Base-by-base conservation (phyloP, 1,284 basidiomycete species). In the Trichosporon faecale region DNA sequence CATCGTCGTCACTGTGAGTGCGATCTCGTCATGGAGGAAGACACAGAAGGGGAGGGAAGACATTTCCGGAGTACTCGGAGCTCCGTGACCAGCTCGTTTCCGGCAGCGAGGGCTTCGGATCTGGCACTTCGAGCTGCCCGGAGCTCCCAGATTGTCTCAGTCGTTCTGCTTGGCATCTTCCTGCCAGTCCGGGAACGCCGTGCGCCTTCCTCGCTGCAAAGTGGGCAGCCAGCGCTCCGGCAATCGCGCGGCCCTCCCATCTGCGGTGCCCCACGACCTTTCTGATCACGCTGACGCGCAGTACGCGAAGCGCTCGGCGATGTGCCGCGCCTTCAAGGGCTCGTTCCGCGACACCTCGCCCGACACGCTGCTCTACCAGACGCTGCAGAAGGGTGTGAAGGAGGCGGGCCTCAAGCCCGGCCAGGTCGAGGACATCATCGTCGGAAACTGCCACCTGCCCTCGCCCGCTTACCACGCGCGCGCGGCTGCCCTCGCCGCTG, bases 1-100 rank as follows among this genome's bases (percentile, higher is more conserved):
- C 82, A 90, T 94, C 9, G 93, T 95, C 75, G 89, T 95, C 70
- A 94, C 92, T 1, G 92, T 92, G 76, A 90, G 91, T 23, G 90
- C 8, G 27, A 29, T 21, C 29, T 14, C 3, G 25, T 23, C 11
- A 35, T 9, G 4, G 4, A 9, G 33, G 33, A 33, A 33, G 18
- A 5, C 40, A 12, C 11, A 6, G 40, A 44, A n/a, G 40, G 40
- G 5, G 40, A 14, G 16, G 16, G 18, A n/a, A 3, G 40, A n/a
- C 40, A n/a, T 44, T 16, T 44, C 40, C 40, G 40, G 40, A 5
- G 4, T 2, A 3, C 18, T 44, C 40, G 40, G 40, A 44, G 18
- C 40, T 44, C 40, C 40, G 18, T n/a, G 40, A 44, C 18, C 18
- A 18, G 6, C 18, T 7, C 5, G 18, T 5, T n/a, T 44, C 18